phyloP scores from a whole-genome alignment of 345 rosid genomes.

The Citrus sinensis region DNA sequence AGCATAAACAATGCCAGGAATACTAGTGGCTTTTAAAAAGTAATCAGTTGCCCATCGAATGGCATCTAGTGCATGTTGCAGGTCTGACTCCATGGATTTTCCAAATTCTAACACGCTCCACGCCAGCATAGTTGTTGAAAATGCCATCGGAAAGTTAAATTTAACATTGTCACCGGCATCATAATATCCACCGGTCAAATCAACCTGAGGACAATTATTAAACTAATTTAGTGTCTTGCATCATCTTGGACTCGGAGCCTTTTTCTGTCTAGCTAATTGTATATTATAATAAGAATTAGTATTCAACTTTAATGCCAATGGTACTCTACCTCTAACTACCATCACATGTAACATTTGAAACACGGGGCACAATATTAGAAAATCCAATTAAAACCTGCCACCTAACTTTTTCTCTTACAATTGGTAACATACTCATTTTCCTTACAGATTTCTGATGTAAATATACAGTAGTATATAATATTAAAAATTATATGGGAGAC shows the following conservation, averaged over 20 bases:
- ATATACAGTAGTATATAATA: too few relatives aligned
- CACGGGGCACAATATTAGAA: too few relatives aligned
- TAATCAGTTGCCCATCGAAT: slow-evolving; percentile 81
- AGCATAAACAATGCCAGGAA: slow-evolving; percentile 44
- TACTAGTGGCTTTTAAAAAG: slow-evolving; percentile 70
- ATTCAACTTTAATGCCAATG: neutral
- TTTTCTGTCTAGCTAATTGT: too few relatives aligned
- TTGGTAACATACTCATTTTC: too few relatives aligned
- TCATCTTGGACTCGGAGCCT: neutral
- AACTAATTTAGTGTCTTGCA: neutral
- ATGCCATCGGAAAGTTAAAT: slow-evolving; percentile 91
- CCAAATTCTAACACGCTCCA: slow-evolving; percentile 77
- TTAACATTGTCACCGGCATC: slow-evolving; percentile 94
- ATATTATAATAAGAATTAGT: too few relatives aligned
- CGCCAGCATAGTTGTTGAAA: slow-evolving; percentile 69
- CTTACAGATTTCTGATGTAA: too few relatives aligned
- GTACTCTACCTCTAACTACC: neutral
- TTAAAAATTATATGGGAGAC: too few relatives aligned
- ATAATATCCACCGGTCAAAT: slow-evolving; percentile 87
- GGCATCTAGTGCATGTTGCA: slow-evolving; percentile 42
- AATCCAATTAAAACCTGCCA: too few relatives aligned
- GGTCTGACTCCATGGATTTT: slow-evolving; percentile 41
- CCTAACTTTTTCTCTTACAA: too few relatives aligned
- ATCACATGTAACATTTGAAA: too few relatives aligned
- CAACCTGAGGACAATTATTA: slow-evolving; percentile 35